Base-by-base conservation (phyloP, 2,329 filamentous ascomycete genomes). In the Fusarium sp. region DNA sequence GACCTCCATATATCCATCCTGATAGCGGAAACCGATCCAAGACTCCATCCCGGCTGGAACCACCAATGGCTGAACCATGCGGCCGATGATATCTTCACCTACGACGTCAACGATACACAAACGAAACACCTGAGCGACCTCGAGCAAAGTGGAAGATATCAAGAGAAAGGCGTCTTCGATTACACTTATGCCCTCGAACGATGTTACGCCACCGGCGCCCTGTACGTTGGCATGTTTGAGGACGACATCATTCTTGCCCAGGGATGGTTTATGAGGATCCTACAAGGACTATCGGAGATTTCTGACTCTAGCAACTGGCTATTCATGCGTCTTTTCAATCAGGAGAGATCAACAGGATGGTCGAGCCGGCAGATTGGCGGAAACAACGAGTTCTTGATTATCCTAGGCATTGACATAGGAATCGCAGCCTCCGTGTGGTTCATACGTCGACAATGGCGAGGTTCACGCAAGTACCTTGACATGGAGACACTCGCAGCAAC, bases 241-340 rank as follows among this genome's bases (percentile, higher is more conserved):
- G 59, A 70, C 22, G 67, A 70, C 5, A 69, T 70, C 7, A 42
- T 70, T 12, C 31, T 70, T 3, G 67, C 67, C 0, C 26, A 41
- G 24, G 65, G 67, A 30, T 70, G 67, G 67, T 39, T 69, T 15
- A 35, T 64, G 13, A 45, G 47, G 5, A 20, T 48, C 3, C 6
- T 70, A 3, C 31, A 41, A 26, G 53, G 67, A 2, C 35, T 70
- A 14, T 38, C 47, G 16, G n/a, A 59, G 8, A 70, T 70, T 18
- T 15, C 45, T 3, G 24, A 6, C 22, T 28, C 22, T 16, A 20
- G 12, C 0, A n/a, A 64, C 6, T 70, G 67, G 67, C 24, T 70
- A 3, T 70, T 65, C 7, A 70, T 70, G 65, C 53, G 67, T 15
- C 47, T 70, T 7, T 70, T 70, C 11, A 70, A 70, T 26, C 53